These are phyloP conservation scores for Fusarium scirpi DNA, from an alignment of 2,329 filamentous ascomycete species.

Conservation along the genomic window DNA sequence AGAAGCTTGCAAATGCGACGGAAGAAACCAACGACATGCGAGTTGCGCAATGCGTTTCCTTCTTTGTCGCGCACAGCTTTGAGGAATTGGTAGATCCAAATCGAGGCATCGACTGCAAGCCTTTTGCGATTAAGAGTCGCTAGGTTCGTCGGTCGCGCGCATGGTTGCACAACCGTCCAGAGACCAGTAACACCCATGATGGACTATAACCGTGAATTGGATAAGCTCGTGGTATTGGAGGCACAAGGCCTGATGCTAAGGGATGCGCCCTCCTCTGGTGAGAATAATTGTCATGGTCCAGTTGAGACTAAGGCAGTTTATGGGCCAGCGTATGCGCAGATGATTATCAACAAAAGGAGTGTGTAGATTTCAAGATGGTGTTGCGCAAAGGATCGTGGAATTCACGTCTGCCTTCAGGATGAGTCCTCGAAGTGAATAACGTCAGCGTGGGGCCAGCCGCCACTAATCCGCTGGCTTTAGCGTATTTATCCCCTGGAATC, in stretches of 20 bases:
- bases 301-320: neutral
- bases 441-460: slow-evolving; percentile 41
- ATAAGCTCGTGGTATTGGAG: slow-evolving; percentile 5
- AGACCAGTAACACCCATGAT: slow-evolving; percentile 97
- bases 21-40: slow-evolving; percentile 97
- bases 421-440: slow-evolving; percentile 30
- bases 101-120: slow-evolving; percentile 95
- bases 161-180: slow-evolving; percentile 96
- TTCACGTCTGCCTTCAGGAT: slow-evolving; percentile 18
- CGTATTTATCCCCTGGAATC: neutral
- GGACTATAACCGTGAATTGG: slow-evolving; percentile 27
- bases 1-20: slow-evolving; percentile 97
- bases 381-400: neutral
- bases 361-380: neutral
- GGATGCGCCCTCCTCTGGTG: slow-evolving; percentile 38
- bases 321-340: neutral
- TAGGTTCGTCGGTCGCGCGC: slow-evolving; percentile 94
- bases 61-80: slow-evolving; percentile 99
- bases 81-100: slow-evolving; percentile 99
- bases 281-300: slow-evolving; percentile 27
- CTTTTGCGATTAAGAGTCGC: slow-evolving; percentile 96
- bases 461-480: slow-evolving; percentile 30
- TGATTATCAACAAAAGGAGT: neutral
- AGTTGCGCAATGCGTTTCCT: slow-evolving; percentile 94
- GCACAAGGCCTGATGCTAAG: slow-evolving; percentile 25